Conservation (phyloP, 306 rosid genomes). For the Crotalaria pallida region DNA sequence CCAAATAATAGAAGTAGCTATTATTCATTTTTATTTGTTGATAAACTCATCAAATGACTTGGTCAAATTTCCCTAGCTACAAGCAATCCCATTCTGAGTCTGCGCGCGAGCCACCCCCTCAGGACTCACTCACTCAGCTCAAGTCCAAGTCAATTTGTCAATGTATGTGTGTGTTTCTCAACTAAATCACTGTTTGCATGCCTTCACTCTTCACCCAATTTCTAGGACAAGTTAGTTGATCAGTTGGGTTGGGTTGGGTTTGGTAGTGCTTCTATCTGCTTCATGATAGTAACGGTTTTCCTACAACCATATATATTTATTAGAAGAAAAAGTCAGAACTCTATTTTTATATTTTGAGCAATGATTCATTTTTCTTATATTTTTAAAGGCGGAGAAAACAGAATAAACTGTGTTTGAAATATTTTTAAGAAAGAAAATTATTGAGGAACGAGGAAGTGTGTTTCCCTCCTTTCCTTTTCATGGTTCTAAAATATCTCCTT, state of each 20-base stretch:
- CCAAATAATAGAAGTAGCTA: constrained; percentile 17
- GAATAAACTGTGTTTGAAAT: not conserved
- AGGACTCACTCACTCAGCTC: not conserved
- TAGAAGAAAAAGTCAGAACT: not conserved
- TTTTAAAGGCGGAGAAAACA: too few species aligned
- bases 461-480: too few species aligned
- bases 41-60: not conserved
- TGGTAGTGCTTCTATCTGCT: not conserved
- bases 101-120: not conserved
- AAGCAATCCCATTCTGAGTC: not conserved
- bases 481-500: too few species aligned
- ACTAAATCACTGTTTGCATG: not conserved
- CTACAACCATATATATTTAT: not conserved
- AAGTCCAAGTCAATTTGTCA: not conserved
- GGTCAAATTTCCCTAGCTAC: constrained; percentile 17
- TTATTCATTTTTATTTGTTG: not conserved
- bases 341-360: not conserved
- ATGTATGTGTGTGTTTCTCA: not conserved
- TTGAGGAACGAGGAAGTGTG: too few species aligned
- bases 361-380: too few species aligned
- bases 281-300: not conserved
- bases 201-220: not conserved
- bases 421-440: not conserved
- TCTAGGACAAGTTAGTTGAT: not conserved
- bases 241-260: not conserved